Evolutionary conservation across 768 basidiomycete species (phyloP).

Genomic region (Lepiota subincarnata): DNA sequence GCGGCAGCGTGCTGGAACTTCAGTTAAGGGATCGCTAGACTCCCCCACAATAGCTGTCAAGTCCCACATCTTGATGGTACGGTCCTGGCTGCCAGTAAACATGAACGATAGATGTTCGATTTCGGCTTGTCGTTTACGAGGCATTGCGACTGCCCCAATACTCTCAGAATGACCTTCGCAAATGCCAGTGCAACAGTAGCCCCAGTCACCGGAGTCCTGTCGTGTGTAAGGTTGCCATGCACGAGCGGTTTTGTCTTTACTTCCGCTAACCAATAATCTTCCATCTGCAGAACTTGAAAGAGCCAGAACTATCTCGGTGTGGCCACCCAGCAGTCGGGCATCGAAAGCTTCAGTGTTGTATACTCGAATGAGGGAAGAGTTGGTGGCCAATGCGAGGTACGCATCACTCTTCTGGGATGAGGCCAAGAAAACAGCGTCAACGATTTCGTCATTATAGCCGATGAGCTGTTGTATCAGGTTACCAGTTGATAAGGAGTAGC

Average conservation of each 20-base stretch:
- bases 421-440: slow-evolving; percentile 80
- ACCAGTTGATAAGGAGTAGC: slow-evolving; percentile 72
- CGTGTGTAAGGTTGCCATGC: slow-evolving; percentile 60
- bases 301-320: slow-evolving; percentile 87
- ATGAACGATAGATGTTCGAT: slow-evolving; percentile 53
- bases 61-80: slow-evolving; percentile 99
- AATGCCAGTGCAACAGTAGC: slow-evolving; percentile 75
- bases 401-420: slow-evolving; percentile 37
- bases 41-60: slow-evolving; percentile 46
- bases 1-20: slow-evolving; percentile 46
- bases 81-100: slow-evolving; percentile 95
- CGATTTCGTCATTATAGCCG: slow-evolving; percentile 98
- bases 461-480: slow-evolving; percentile 76
- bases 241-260: slow-evolving; percentile 87
- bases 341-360: slow-evolving; percentile 77
- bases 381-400: slow-evolving; percentile 92
- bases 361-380: slow-evolving; percentile 90
- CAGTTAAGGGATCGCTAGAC: slow-evolving; percentile 19
- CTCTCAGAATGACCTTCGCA: slow-evolving; percentile 96
- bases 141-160: slow-evolving; percentile 84
- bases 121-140: slow-evolving; percentile 42
- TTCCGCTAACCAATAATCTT: slow-evolving; percentile 78
- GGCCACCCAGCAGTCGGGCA: slow-evolving; percentile 82
- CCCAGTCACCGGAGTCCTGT: slow-evolving; percentile 28
- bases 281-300: slow-evolving; percentile 69